These are phyloP conservation scores for Kwoniella newhampshirensis DNA, from an alignment of 768 basidiomycete genomes.

Conservation along the genomic window DNA sequence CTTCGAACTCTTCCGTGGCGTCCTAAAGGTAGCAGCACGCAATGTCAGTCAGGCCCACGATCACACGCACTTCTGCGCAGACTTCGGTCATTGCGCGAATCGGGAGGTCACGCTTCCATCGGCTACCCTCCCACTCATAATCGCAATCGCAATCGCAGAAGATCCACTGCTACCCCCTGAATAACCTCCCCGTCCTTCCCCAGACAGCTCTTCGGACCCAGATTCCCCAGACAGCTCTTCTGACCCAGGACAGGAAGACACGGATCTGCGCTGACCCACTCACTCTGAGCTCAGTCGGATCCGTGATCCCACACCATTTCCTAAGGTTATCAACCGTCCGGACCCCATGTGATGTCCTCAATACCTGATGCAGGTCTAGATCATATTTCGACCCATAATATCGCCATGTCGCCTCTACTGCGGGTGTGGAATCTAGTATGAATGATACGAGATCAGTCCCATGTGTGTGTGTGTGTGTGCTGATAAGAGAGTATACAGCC, in stretches of 20 bases:
- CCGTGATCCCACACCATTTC: slow-evolving; percentile 65
- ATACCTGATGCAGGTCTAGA: slow-evolving; percentile 49
- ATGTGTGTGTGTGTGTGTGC: not conserved
- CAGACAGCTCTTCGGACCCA: no score
- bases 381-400: slow-evolving; percentile 65
- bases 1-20: slow-evolving; percentile 72
- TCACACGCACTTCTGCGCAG: no score
- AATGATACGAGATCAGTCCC: no score
- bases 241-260: no score
- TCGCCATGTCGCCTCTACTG: slow-evolving; percentile 75
- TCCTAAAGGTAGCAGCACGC: slow-evolving; percentile 54
- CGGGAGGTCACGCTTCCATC: no score
- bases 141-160: no score
- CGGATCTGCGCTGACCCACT: slow-evolving; percentile 34
- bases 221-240: no score
- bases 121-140: no score
- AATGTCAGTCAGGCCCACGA: not conserved
- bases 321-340: slow-evolving; percentile 72
- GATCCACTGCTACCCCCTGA: no score
- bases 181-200: no score
- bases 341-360: slow-evolving; percentile 68
- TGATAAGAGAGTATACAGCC: slow-evolving; percentile 1
- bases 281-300: slow-evolving; percentile 63
- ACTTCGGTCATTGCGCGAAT: no score
- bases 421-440: slow-evolving; percentile 77